A percentile compares a stretch with the other conserved stretches of the same genome.
These are phyloP conservation scores for Flaveria floridana DNA, from an alignment of 140 eudicot genomes.

Conservation along the genomic window DNA sequence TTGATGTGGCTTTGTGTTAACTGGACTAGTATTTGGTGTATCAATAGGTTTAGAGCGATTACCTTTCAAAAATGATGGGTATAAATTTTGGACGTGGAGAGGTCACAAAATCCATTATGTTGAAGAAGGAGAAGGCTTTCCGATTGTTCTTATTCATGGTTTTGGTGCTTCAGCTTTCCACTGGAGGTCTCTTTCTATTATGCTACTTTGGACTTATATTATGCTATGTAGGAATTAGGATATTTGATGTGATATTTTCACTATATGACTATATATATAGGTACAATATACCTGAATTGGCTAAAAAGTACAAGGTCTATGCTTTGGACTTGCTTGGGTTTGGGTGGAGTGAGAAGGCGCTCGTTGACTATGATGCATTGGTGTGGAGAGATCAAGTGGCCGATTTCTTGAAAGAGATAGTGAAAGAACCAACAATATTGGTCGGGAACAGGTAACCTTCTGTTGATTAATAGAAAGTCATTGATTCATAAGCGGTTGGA, in stretches of 20 bases:
- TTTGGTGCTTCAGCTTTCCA: slow-evolving; percentile 99
- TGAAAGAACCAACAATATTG: slow-evolving; percentile 82
- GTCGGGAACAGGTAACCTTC: slow-evolving; percentile 78
- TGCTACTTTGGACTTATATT: slow-evolving; percentile 5
- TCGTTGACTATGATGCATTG: slow-evolving; percentile 87
- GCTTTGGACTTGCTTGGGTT: slow-evolving; percentile 93
- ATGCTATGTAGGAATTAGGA: background rate
- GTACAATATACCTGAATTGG: slow-evolving; percentile 94
- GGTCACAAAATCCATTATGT: slow-evolving; percentile 91
- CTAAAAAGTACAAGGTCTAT: slow-evolving; percentile 87
- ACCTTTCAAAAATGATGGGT: slow-evolving; percentile 83
- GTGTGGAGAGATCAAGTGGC: slow-evolving; percentile 95
- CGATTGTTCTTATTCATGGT: slow-evolving; percentile 87
- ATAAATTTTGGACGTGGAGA: slow-evolving; percentile 85
- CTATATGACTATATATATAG: slow-evolving; percentile 35
- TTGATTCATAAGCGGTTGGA: background rate
- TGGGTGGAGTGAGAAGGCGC: slow-evolving; percentile 98
- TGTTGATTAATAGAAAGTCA: slow-evolving; percentile 4
- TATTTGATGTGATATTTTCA: slow-evolving; percentile 14
- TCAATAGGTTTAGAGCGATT: slow-evolving; percentile 68
- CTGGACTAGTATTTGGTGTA: background rate
- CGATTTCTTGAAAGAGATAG: slow-evolving; percentile 85
- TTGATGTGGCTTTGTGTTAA: background rate
- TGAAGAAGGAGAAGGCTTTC: slow-evolving; percentile 81
- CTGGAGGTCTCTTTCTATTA: slow-evolving; percentile 66